Base-by-base conservation (phyloP, 1,139 yeast genomes). In the Zygosaccharomyces pseudobailii region DNA sequence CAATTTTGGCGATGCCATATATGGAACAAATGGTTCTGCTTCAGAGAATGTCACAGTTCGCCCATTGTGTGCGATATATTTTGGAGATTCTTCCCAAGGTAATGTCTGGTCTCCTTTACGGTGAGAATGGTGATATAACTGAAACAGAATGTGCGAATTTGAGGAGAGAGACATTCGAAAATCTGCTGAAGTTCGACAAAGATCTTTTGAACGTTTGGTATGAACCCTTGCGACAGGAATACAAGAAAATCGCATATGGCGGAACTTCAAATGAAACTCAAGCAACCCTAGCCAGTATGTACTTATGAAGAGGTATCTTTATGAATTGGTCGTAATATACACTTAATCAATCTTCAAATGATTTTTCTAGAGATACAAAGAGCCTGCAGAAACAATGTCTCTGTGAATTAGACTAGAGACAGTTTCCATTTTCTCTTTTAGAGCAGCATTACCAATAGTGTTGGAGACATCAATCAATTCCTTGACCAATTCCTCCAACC, bases 361-460 rank as follows among this genome's bases (percentile, higher is more conserved):
- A n/a, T n/a, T n/a, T n/a, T 31, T 30, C 45, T 55, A 64, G 53
- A 64, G 54, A 51, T 64, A 92, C 72, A 92, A 76, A 6, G 97
- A 88, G 23, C 96, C 96, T 30, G 98, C 97, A 55, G 96, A 85
- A 44, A 92, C 97, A 58, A 92, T 85, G 69, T 94, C 99, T 68
- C 99, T 84, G 66, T 89, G 96, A 51, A 94, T 88, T 66, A 90
- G 70, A 57, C 80, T 88, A 59, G 85, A 74, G 3, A 95, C 87
- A 61, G 82, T 80, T 50, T 84, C 90, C 96, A 92, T 89, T 67
- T 92, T 92, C 54, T 80, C 82, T 65, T 87, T 90, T 56, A 94
- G 74, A 42, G 84, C 94, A 31, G 78, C 77, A 66, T 90, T 90
- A 49, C 97, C 97, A 58, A 92, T 92, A 17, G 95, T 86, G 63